Percentiles rank a stretch among this genome's conserved stretches.
These are phyloP conservation scores for Mycena belliarum DNA, from an alignment of 768 basidiomycete species.

Conservation along the genomic window DNA sequence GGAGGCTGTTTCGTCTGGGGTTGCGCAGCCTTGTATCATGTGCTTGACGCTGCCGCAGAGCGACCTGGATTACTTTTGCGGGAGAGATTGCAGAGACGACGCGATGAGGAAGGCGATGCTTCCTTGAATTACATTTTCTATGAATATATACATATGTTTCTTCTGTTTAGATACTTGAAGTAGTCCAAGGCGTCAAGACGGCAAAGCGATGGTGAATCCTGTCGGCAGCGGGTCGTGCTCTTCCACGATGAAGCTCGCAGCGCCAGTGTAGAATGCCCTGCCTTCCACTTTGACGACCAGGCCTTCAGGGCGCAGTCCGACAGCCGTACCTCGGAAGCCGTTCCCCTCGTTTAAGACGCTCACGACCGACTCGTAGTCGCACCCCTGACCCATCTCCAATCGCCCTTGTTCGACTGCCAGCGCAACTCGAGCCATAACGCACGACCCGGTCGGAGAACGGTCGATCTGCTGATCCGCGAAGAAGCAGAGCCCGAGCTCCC, in stretches of 20 bases:
- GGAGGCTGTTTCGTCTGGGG: conserved; percentile 56
- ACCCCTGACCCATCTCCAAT: conserved; percentile 28
- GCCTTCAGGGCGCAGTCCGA: conserved; percentile 14
- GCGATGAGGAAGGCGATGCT: conserved; percentile 50
- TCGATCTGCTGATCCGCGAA: conserved; percentile 42
- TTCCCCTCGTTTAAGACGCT: conserved; percentile 24
- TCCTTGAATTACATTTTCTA: background rate
- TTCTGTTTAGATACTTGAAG: too few species aligned
- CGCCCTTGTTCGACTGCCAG: conserved; percentile 34
- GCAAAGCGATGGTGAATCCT: conserved; percentile 13
- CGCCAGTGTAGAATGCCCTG: conserved; percentile 34
- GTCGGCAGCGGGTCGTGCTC: conserved; percentile 17
- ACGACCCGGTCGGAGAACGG: conserved; percentile 40
- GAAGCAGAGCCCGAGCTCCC: conserved; percentile 33
- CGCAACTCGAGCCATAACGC: conserved; percentile 40
- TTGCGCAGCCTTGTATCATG: conserved; percentile 62
- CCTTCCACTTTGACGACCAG: conserved; percentile 33
- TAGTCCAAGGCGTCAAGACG: background rate
- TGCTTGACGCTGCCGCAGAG: conserved; percentile 62
- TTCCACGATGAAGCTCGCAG: conserved; percentile 21
- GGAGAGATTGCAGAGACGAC: conserved; percentile 56
- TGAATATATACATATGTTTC: background rate
- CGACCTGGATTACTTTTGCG: conserved; percentile 63
- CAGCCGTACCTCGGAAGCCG: conserved; percentile 30
- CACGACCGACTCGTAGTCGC: conserved; percentile 36